Percentiles rank a stretch among this genome's conserved stretches.
These are phyloP conservation scores for Dothiorella sarmentorum DNA, from an alignment of 2,329 filamentous ascomycete species.

Conservation along the genomic window DNA sequence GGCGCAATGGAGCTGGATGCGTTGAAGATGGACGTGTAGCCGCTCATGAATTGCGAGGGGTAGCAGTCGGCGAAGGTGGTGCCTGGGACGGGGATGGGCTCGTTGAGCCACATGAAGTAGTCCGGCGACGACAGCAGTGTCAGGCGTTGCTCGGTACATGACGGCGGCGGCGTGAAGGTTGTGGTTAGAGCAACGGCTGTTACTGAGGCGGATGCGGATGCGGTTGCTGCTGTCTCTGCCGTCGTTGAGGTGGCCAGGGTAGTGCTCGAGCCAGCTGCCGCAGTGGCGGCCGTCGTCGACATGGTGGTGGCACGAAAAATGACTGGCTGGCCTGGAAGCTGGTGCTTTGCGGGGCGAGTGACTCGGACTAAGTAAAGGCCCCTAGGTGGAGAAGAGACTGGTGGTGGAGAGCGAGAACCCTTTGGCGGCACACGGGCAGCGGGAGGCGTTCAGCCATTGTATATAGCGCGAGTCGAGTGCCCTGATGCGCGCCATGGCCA, in stretches of 20 bases:
- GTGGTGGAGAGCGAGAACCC: neutral
- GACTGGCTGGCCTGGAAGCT: neutral
- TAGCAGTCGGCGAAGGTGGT: conserved; percentile 26
- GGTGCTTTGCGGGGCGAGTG: neutral
- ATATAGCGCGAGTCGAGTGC: neutral
- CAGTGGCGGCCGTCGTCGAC: neutral
- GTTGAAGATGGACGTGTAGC: conserved; percentile 23
- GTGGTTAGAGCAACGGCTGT: conserved; percentile 22
- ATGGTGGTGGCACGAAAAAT: neutral
- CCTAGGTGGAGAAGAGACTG: neutral
- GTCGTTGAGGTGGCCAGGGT: conserved; percentile 5
- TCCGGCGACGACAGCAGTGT: conserved; percentile 26
- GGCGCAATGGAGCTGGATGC: conserved; percentile 26
- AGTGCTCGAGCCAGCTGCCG: neutral
- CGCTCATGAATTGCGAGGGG: conserved; percentile 25
- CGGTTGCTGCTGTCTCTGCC: neutral
- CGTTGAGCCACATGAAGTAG: conserved; percentile 28
- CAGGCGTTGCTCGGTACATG: conserved; percentile 26
- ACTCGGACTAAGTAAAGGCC: neutral
- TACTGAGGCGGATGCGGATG: neutral
- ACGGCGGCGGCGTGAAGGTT: conserved; percentile 27
- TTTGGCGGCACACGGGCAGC: neutral
- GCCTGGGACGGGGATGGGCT: conserved; percentile 25
- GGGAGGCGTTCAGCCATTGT: conserved; percentile 1
- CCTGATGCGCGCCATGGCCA: neutral